phyloP scores from a whole-genome alignment of 164 flowering plant genomes.

The Saururus chinensis region DNA sequence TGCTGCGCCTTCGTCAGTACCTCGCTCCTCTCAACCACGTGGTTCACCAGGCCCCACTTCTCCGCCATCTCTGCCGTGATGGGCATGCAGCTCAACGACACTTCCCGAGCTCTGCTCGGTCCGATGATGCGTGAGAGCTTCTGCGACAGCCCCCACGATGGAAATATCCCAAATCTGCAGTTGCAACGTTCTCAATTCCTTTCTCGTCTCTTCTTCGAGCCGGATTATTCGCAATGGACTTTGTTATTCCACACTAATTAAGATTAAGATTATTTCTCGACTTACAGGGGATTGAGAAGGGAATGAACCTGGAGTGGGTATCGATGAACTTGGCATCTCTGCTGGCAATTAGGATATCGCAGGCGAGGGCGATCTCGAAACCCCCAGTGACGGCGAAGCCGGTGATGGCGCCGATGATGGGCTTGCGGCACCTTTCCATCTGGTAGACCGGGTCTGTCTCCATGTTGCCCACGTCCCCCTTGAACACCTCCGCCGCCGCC shows the following conservation, averaged over 20 bases:
- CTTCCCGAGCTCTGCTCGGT: slow-evolving; percentile 80
- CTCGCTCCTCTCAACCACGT: slow-evolving; percentile 61
- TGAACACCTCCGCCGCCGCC: slow-evolving; percentile 85
- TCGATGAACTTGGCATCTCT: slow-evolving; percentile 78
- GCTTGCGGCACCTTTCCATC: slow-evolving; percentile 80
- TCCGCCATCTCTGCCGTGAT: slow-evolving; percentile 76
- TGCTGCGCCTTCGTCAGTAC: slow-evolving; percentile 63
- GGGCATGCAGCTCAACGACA: slow-evolving; percentile 58
- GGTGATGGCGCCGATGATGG: slow-evolving; percentile 69
- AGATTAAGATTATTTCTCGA: not conserved
- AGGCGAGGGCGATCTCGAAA: slow-evolving; percentile 83
- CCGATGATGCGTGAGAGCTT: slow-evolving; percentile 86
- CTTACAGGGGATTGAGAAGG: not conserved
- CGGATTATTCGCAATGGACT: not conserved
- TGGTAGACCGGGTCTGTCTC: slow-evolving; percentile 68
- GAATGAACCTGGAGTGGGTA: slow-evolving; percentile 62
- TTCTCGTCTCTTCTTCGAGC: too few species aligned
- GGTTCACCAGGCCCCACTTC: slow-evolving; percentile 78
- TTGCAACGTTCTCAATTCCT: not conserved
- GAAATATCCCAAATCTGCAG: slow-evolving; percentile 89
- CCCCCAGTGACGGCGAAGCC: slow-evolving; percentile 96
- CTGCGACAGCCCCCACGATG: slow-evolving; percentile 97
- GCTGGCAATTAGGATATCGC: slow-evolving; percentile 68
- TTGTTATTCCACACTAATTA: not conserved
- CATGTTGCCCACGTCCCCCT: slow-evolving; percentile 74